Evolutionary conservation across 176 grass and related monocot genomes (phyloP).

Genomic region (Ampelocalamus luodianensis): DNA sequence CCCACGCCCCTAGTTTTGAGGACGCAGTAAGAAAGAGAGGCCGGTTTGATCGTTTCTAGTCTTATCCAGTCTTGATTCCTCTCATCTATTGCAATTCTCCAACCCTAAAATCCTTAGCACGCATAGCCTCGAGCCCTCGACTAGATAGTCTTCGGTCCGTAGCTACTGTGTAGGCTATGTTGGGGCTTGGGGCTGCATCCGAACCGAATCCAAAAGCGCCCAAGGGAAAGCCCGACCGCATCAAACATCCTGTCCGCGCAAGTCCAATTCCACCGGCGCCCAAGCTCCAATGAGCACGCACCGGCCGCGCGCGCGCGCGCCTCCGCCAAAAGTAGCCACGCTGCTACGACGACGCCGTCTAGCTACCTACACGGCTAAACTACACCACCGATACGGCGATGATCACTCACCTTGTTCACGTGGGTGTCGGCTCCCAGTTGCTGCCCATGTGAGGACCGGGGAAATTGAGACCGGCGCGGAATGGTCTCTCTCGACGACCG

Average conservation of each 20-base stretch:
- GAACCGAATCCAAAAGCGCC: slow-evolving; percentile 20
- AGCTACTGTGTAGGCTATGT: slow-evolving; percentile 8
- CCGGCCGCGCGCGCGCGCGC: background rate
- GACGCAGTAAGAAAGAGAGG: background rate
- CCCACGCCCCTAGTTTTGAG: background rate
- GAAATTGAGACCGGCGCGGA: background rate
- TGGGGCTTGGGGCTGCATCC: slow-evolving; percentile 29
- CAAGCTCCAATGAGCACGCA: slow-evolving; percentile 32
- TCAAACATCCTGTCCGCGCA: background rate
- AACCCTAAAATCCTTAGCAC: background rate
- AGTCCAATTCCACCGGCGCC: slow-evolving; percentile 34
- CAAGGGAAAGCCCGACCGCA: slow-evolving; percentile 24
- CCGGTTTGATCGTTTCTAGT: too few species aligned
- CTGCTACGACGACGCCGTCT: slow-evolving; percentile 3
- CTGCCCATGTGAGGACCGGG: slow-evolving; percentile 6
- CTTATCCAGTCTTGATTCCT: background rate
- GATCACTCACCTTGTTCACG: background rate
- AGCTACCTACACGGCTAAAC: background rate
- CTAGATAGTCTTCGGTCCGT: background rate
- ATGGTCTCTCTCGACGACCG: background rate
- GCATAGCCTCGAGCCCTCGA: background rate
- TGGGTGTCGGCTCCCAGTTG: slow-evolving; percentile 6
- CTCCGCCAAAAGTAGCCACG: slow-evolving; percentile 21
- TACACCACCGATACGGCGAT: background rate
- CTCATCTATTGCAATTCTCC: background rate